Evolutionary conservation across 2,329 filamentous ascomycete species (phyloP), one percentile per base, ranked within the genome.

Genomic region (Aspergillus sp.): DNA sequence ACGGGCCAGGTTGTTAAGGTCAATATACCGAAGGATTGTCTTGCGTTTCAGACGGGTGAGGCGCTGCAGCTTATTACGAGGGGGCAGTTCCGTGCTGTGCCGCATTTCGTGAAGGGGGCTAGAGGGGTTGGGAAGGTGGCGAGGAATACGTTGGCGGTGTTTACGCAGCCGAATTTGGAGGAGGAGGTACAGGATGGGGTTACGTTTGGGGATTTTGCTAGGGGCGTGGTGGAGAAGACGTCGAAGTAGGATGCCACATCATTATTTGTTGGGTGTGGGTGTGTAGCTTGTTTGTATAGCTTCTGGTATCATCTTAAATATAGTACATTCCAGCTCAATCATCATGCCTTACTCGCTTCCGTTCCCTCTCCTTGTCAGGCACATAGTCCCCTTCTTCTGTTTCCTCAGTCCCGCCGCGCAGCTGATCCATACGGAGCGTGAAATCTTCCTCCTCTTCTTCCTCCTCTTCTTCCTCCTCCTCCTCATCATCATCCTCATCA

Each of bases 31-130:
- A 84, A 88, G 44, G 92, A 96, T 73, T 95, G 92, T 75, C 88
- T 99, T 53, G 95, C 91, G 0, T 99, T 99, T 74, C 94, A 99
- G 81, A 99, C 94, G 0, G 95, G 94, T 2, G 92, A 97, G 78
- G 89, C 94, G 0, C 81, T 99, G 54, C 90, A 98, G 78, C 83
- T 91, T 60, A 97, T 99, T 73, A 98, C 94, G 0, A 82, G 85
- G n/a, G 95, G 95, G 8, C 88, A 86, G 71, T 96, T 99, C 81
- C 91, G 90, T 77, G 95, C 95, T 1, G 95, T 98, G 62, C 94
- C 95, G 66, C 95, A 99, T 80, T 98, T 96, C 75, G 95, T 99
- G 8, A 84, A 89, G 66, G 94, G 93, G 0, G 88, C 90, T 4
- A 83, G 85, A 65, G 81, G 84, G 1, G 83, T 82, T 19, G 73